These are phyloP conservation scores for Podospora tetraspora DNA, from an alignment of 495 filamentous ascomycete genomes.

Conservation along the genomic window DNA sequence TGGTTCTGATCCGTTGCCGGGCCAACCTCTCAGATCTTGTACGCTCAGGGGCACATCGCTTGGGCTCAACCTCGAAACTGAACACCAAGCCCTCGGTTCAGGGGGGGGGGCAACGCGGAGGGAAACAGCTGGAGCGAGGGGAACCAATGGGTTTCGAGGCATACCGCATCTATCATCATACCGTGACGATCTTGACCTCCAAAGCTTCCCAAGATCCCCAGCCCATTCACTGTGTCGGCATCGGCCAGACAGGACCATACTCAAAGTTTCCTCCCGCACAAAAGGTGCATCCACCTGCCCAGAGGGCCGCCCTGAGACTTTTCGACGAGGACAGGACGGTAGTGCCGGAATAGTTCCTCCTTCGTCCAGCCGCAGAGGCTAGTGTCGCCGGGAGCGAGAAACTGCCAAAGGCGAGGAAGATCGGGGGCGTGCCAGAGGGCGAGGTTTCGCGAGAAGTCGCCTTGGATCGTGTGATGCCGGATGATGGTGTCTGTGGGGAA, in stretches of 20 bases:
- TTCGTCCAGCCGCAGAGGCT: background rate
- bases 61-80: background rate
- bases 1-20: background rate
- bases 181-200: background rate
- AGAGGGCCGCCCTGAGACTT: background rate
- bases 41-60: background rate
- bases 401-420: background rate
- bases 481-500: background rate
- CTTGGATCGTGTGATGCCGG: background rate
- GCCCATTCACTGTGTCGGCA: background rate
- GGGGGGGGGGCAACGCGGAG: background rate
- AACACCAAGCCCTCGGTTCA: background rate
- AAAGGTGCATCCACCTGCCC: background rate
- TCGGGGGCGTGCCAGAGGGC: background rate
- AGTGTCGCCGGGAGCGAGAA: background rate
- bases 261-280: background rate
- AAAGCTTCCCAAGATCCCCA: background rate
- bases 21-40: background rate
- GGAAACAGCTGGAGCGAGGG: background rate
- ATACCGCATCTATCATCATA: background rate
- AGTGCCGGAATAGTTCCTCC: background rate
- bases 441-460: background rate
- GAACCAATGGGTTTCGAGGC: too few relatives aligned
- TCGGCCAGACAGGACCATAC: background rate
- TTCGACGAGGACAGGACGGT: background rate